These are phyloP conservation scores for Neltuma alba DNA, from an alignment of 306 rosid species.

Conservation along the genomic window DNA sequence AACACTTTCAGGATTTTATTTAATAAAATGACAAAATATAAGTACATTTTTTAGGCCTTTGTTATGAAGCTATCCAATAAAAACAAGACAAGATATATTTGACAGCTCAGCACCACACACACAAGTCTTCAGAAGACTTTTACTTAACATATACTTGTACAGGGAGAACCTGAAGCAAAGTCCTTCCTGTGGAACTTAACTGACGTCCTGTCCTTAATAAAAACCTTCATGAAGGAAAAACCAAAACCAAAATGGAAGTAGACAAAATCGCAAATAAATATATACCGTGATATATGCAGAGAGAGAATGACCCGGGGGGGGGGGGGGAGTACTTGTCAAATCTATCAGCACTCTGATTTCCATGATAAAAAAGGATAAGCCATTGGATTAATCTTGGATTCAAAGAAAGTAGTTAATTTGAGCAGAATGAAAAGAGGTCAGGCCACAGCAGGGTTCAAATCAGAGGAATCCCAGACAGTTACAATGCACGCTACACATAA, in stretches of 20 bases:
- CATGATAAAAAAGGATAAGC: neutral
- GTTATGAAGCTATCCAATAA: neutral
- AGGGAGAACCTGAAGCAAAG: neutral
- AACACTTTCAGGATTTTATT: neutral
- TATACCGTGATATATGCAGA: neutral
- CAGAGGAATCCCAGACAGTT: neutral
- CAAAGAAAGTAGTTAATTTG: neutral
- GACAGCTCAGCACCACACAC: neutral
- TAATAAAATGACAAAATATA: neutral
- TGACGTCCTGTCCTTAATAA: neutral
- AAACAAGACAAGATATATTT: neutral
- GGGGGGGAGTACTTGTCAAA: neutral
- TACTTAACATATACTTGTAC: neutral
- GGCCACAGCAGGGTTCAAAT: neutral
- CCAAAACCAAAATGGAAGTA: neutral
- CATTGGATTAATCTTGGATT: neutral
- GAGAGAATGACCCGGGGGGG: neutral
- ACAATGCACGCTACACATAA: neutral
- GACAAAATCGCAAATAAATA: neutral
- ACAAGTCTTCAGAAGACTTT: neutral
- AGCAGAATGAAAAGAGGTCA: neutral
- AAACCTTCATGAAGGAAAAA: neutral
- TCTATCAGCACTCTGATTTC: neutral
- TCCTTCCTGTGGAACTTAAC: neutral
- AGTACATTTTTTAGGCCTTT: neutral